Conservation (phyloP, 1,284 basidiomycete species). For the Pseudozyma pruni region DNA sequence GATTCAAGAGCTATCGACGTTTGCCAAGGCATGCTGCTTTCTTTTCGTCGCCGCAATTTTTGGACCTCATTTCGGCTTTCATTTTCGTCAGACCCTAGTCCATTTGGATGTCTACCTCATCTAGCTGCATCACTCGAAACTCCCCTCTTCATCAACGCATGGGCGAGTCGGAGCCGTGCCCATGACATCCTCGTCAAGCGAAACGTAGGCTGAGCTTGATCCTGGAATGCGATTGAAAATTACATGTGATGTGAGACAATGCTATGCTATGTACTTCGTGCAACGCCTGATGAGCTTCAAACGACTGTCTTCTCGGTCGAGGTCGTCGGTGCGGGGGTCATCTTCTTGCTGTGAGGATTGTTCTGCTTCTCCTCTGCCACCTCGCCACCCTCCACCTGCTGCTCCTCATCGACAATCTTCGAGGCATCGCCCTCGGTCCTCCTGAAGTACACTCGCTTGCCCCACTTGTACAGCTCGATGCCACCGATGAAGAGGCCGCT, state of each 20-base stretch:
- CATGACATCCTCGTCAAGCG: too few relatives aligned
- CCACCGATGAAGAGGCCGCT: constrained; percentile 60
- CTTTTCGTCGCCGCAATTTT: too few relatives aligned
- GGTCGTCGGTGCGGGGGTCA: constrained; percentile 22
- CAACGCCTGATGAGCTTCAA: background rate
- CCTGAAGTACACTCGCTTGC: constrained; percentile 57
- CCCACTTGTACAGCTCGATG: constrained; percentile 62
- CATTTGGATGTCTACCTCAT: too few relatives aligned
- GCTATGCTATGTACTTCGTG: constrained; percentile 5
- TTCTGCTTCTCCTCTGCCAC: constrained; percentile 4
- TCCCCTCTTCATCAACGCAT: too few relatives aligned
- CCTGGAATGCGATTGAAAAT: too few relatives aligned
- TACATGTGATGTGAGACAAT: constrained; percentile 2
- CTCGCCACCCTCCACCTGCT: constrained; percentile 8
- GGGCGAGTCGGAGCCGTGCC: too few relatives aligned
- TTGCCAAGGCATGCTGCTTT: too few relatives aligned
- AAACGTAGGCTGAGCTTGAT: too few relatives aligned
- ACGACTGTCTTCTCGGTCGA: constrained; percentile 28
- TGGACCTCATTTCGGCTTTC: too few relatives aligned
- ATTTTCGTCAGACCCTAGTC: too few relatives aligned
- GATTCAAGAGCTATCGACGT: too few relatives aligned
- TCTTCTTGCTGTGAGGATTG: constrained; percentile 31
- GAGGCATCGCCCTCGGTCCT: constrained; percentile 16
- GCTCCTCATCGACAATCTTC: constrained; percentile 41
- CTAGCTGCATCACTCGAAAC: too few relatives aligned